These are phyloP conservation scores for Ceratocystis destructans DNA, from an alignment of 2,329 filamentous ascomycete species.

Conservation along the genomic window DNA sequence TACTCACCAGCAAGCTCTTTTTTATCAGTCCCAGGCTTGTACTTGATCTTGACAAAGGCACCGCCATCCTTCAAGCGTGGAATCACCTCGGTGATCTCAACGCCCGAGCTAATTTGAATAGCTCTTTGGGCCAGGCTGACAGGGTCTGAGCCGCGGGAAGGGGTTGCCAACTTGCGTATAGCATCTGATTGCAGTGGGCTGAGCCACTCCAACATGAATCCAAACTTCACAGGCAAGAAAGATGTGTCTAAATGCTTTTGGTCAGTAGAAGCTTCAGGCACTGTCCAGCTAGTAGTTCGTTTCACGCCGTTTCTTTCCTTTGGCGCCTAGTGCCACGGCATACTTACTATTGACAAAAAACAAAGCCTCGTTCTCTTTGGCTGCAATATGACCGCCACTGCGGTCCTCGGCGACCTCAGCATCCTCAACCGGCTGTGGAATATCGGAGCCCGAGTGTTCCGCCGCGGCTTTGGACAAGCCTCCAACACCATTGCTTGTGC, in stretches of 20 bases:
- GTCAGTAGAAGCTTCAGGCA: neutral
- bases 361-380: slow-evolving; percentile 62
- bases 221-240: slow-evolving; percentile 16
- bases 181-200: slow-evolving; percentile 14
- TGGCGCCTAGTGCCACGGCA: neutral
- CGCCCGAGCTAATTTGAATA: slow-evolving; percentile 45
- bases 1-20: slow-evolving; percentile 32
- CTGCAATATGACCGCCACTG: slow-evolving; percentile 69
- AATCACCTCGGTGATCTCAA: slow-evolving; percentile 68
- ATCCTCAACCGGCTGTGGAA: slow-evolving; percentile 16
- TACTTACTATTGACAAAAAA: slow-evolving; percentile 76
- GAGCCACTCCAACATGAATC: slow-evolving; percentile 17
- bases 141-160: slow-evolving; percentile 41
- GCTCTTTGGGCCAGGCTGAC: slow-evolving; percentile 44
- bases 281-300: neutral
- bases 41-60: slow-evolving; percentile 76
- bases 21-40: slow-evolving; percentile 29
- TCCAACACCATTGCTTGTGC: neutral
- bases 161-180: slow-evolving; percentile 32
- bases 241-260: slow-evolving; percentile 9
- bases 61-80: slow-evolving; percentile 84
- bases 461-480: slow-evolving; percentile 8
- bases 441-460: slow-evolving; percentile 12
- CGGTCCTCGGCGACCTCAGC: slow-evolving; percentile 38
- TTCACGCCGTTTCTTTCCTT: neutral